Conservation (phyloP, 2,329 filamentous ascomycete genomes). For the Colletotrichum lindemuthianum region DNA sequence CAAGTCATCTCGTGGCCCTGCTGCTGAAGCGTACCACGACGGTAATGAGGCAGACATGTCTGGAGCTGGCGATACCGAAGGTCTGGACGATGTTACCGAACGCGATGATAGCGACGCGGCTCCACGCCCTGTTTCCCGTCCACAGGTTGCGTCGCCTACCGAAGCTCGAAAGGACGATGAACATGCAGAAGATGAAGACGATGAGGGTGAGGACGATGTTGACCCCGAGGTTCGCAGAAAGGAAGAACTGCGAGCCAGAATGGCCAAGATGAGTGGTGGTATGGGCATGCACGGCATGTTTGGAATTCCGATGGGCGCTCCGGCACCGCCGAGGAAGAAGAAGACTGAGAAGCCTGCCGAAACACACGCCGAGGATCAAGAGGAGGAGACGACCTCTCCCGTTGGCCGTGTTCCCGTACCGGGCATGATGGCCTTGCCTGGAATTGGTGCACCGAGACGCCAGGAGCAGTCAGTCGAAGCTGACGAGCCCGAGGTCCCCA, state of each 20-base stretch:
- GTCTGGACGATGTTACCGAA: constrained; percentile 70
- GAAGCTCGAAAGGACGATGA: constrained; percentile 47
- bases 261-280: constrained; percentile 98
- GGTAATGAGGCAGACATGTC: constrained; percentile 74
- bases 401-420: constrained; percentile 61
- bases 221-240: constrained; percentile 88
- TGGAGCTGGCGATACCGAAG: constrained; percentile 71
- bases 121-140: constrained; percentile 47
- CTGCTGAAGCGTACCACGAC: constrained; percentile 60
- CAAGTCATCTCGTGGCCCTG: constrained; percentile 60
- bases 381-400: constrained; percentile 56
- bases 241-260: constrained; percentile 90
- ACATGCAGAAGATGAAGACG: constrained; percentile 65
- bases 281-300: constrained; percentile 98
- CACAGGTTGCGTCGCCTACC: constrained; percentile 50
- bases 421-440: constrained; percentile 74
- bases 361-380: constrained; percentile 48
- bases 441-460: constrained; percentile 71
- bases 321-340: constrained; percentile 65
- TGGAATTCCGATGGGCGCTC: constrained; percentile 71
- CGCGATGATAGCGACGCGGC: constrained; percentile 79
- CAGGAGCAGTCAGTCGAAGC: constrained; percentile 55
- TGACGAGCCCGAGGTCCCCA: constrained; percentile 58
- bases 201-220: constrained; percentile 80
- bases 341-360: constrained; percentile 55